Percentiles rank a stretch among this genome's conserved stretches.
phyloP scores from a whole-genome alignment of 805 yeast genomes.

The Phaffomyces opuntiae region DNA sequence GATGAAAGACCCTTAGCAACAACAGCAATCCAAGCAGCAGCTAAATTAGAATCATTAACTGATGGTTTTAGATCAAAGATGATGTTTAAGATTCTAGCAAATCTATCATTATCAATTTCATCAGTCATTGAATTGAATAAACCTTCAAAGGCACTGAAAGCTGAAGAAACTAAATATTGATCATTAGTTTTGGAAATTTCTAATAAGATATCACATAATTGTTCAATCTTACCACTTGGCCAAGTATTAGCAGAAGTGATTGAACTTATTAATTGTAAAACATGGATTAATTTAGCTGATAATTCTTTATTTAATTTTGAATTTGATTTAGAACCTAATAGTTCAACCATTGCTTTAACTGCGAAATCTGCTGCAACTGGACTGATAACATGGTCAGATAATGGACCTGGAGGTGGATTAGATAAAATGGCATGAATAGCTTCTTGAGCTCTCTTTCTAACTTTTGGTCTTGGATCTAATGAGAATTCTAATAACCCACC shows the following conservation, averaged over 20 bases:
- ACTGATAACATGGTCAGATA: constrained; percentile 74
- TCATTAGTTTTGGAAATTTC: constrained; percentile 77
- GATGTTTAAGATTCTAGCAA: constrained; percentile 56
- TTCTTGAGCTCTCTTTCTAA: constrained; percentile 91
- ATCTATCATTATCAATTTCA: constrained; percentile 55
- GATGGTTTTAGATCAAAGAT: constrained; percentile 80
- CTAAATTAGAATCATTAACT: constrained; percentile 71
- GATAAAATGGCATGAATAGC: constrained; percentile 61
- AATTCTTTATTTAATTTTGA: constrained; percentile 40
- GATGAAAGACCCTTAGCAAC: constrained; percentile 72
- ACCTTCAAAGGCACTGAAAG: constrained; percentile 80
- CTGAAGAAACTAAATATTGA: constrained; percentile 73
- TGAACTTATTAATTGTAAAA: constrained; percentile 65
- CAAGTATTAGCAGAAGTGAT: constrained; percentile 74
- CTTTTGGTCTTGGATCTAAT: constrained; percentile 88
- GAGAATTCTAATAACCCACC: constrained; percentile 72
- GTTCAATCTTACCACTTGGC: constrained; percentile 66
- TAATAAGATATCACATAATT: constrained; percentile 68
- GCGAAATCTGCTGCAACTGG: constrained; percentile 61
- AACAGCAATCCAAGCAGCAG: constrained; percentile 94
- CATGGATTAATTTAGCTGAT: constrained; percentile 59
- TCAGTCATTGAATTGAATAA: constrained; percentile 60
- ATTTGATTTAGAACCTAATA: constrained; percentile 30
- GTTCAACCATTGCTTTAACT: constrained; percentile 43
- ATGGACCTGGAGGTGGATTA: constrained; percentile 69